Evolutionary conservation across 805 yeast species (phyloP), one percentile per base, ranked within the genome.

Genomic region (Metschnikowia lunata): DNA sequence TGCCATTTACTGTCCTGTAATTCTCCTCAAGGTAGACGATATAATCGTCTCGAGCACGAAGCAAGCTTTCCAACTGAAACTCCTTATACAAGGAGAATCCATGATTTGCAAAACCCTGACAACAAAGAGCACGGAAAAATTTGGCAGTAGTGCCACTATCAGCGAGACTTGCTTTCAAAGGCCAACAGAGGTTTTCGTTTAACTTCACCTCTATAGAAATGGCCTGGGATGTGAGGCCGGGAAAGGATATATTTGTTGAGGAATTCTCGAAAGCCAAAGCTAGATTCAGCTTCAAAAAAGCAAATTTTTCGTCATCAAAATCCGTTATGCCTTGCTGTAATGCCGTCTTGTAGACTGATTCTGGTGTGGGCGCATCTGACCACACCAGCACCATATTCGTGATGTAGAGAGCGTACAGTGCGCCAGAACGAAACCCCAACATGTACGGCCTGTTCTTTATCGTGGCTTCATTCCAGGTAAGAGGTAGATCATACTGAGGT

Each of bases 1-100:
- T 50, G 2, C 72, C 72, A 43, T 66, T 65, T 33, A 63, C 52
- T 3, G 61, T 56, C 42, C 56, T 62, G 48, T 64, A 66, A 49
- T 68, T 70, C 36, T 64, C 69, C 26, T 57, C 50, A 33, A 69
- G 52, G 34, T 63, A 70, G 45, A 50, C 51, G 37, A 53, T 59
- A 47, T 64, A 69, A 26, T 58, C 54, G 43, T 69, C 74, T 42
- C 65, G 66, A 6, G 46, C 49, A 2, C 48, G 46, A 4, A 67
- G 41, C 11, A 56, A 35, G 6, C 45, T 46, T 31, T 61, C 54
- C 37, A 69, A 48, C 14, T 49, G 45, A 5, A 45, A 37, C 8
- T 59, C 42, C 42, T 61, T 54, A 32, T 49, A 44, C 26, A 40
- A 33, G n/a, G 60, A 45, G 36, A 48, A 55, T 29, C 49, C 41